These are phyloP conservation scores for Calonectria hawksworthii DNA, from an alignment of 2,329 filamentous ascomycete species.

Conservation along the genomic window DNA sequence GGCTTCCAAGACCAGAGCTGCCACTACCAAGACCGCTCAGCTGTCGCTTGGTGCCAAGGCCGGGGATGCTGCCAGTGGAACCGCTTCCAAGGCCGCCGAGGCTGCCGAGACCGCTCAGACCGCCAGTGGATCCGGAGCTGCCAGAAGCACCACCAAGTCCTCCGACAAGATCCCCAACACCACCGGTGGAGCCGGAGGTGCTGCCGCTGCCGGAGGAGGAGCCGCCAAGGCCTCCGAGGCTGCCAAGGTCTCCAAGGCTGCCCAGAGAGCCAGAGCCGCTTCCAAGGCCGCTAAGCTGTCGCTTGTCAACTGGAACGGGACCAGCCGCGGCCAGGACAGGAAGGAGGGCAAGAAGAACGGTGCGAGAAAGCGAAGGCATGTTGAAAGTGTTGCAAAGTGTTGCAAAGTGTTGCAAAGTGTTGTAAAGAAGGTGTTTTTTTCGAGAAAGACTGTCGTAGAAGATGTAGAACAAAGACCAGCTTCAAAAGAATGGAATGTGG, in stretches of 20 bases:
- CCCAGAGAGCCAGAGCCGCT: not conserved
- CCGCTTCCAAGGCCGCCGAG: not conserved
- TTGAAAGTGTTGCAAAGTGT: conserved; percentile 1
- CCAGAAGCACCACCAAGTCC: not conserved
- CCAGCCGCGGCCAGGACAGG: conserved; percentile 40
- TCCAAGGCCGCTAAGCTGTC: not conserved
- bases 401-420: too few relatives aligned
- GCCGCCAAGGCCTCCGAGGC: not conserved
- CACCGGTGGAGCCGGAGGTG: not conserved
- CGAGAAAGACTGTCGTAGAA: not conserved
- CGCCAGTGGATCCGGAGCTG: not conserved
- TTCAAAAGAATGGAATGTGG: not conserved
- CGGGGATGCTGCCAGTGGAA: not conserved
- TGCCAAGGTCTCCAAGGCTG: not conserved
- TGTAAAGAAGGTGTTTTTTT: not conserved
- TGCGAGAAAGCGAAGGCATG: conserved; percentile 36
- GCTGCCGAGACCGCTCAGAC: not conserved
- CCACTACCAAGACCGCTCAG: not conserved
- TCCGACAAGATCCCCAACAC: not conserved
- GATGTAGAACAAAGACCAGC: not conserved
- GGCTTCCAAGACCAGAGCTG: not conserved
- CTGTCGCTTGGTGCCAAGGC: not conserved
- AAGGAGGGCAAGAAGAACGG: conserved; percentile 38
- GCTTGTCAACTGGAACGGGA: conserved; percentile 38
- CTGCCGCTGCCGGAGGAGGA: not conserved